Evolutionary conservation across 305 asterid genomes (phyloP), one percentile per base, ranked within the genome.

Genomic region (Fraxinus platypoda): DNA sequence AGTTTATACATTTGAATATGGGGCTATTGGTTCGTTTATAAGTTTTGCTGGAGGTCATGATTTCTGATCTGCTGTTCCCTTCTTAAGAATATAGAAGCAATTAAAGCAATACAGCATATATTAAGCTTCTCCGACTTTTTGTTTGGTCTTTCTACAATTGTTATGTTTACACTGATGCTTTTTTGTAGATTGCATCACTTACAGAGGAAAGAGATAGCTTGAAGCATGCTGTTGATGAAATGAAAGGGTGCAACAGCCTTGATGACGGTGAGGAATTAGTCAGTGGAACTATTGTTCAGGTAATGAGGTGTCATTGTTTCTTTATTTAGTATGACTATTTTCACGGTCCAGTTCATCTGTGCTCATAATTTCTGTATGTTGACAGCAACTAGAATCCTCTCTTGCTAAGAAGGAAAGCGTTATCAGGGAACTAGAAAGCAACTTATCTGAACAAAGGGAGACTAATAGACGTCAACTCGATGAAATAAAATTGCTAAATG

Each of bases 341-440:
- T 83, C 59, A n/a, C 31, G n/a, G 62, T 73, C 46, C 21, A 30
- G 73, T 86, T 81, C 79, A 66, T 71, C 77, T 59, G 35, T 79
- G 79, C 83, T 85, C 84, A 77, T 87, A 37, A 82, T 85, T 21
- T 80, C 77, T 81, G 41, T 70, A 81, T 79, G 81, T 85, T 75
- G 77, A 81, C 91, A 95, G 99, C 96, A 92, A 89, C 96, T 95
- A 88, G 97, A 95, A 86, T 87, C 89, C 86, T 89, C 93, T 81
- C 89, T 91, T 83, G 91, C 86, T 59, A 86, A 87, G 92, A 94
- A 93, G 87, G 99, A 94, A 87, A 89, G 81, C 83, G 88, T 87
- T 88, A 87, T 88, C 83, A 91, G 81, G 84, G 97, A 94, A 82
- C 93, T 96, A 37, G 94, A 93, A 83, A 90, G 82, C 87, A 92